Base-by-base conservation (phyloP, 306 rosid species). In the Geum urbanum region DNA sequence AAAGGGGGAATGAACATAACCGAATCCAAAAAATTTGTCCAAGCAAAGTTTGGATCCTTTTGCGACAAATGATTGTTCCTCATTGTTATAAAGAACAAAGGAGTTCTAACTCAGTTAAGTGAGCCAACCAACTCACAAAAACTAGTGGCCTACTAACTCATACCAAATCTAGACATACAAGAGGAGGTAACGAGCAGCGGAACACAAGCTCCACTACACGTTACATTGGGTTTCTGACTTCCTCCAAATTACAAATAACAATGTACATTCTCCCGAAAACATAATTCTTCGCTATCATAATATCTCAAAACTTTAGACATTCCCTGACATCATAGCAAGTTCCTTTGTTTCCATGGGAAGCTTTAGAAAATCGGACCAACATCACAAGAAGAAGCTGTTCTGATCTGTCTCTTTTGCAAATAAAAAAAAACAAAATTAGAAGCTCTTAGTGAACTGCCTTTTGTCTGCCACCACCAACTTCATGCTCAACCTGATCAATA, bases 401-500 rank as follows among this genome's bases (percentile, higher is more conserved):
- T 27, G 11, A 14, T 1, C 22, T 8, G 3, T 4, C 40, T 62
- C 4, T 46, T 70, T 56, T 51, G 43, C 32, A 7, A 47, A 67
- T 49, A 37, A 22, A 66, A 51, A 51, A 27, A 63, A 55, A 55
- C 65, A 49, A 53, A 72, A 24, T n/a, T 12, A 19, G 13, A 65
- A 49, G 22, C 78, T 70, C 39, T 77, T 79, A 86, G n/a, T 80
- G 85, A 19, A 79, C 82, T 27, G 52, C 51, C 84, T 77, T 85
- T 75, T 80, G 87, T 65, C 89, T 83, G 71, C 75, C 86, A 7
- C 46, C 76, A 3, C 55, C 81, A 66, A 76, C 87, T 58, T 88
- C 98, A 14, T 63, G 75, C 86, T 81, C 88, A 54, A 81, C 75
- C 88, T 84, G 66, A 54, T 57, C 72, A 62, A 55, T 15, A 50